phyloP scores from a whole-genome alignment of 2,329 filamentous ascomycete species.

The Fusarium algeriense region DNA sequence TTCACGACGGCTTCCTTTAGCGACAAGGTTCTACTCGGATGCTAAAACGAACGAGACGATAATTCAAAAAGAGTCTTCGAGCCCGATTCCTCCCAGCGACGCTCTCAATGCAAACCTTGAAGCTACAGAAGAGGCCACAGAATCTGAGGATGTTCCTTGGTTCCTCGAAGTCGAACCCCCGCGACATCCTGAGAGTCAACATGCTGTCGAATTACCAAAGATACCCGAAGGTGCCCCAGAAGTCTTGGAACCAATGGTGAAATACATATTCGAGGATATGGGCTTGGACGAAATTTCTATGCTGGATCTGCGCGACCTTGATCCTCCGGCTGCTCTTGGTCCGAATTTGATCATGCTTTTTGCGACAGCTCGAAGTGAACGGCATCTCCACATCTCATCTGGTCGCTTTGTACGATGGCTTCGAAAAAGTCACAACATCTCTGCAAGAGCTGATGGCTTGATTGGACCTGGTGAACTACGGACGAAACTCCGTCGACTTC shows the following conservation, averaged over 20 bases:
- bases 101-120: slow-evolving; percentile 41
- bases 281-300: slow-evolving; percentile 86
- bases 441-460: slow-evolving; percentile 86
- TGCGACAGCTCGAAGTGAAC: slow-evolving; percentile 89
- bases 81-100: slow-evolving; percentile 33
- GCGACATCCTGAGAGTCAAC: slow-evolving; percentile 62
- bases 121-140: slow-evolving; percentile 53
- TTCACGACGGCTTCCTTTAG: slow-evolving; percentile 32
- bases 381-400: slow-evolving; percentile 91
- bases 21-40: slow-evolving; percentile 44
- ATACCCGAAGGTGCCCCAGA: slow-evolving; percentile 76
- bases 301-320: slow-evolving; percentile 84
- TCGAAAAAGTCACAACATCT: slow-evolving; percentile 76
- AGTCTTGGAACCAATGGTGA: slow-evolving; percentile 77
- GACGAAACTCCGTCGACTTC: slow-evolving; percentile 83
- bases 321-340: slow-evolving; percentile 88
- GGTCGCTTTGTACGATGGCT: slow-evolving; percentile 92
- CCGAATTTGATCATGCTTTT: slow-evolving; percentile 93
- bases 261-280: slow-evolving; percentile 85
- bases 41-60: slow-evolving; percentile 18
- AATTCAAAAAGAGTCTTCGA: slow-evolving; percentile 26
- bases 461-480: slow-evolving; percentile 93
- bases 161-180: slow-evolving; percentile 82
- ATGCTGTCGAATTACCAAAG: slow-evolving; percentile 62
- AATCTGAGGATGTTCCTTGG: slow-evolving; percentile 72